These are phyloP conservation scores for Capsicum rhomboideum DNA, from an alignment of 257 asterid species.

Conservation along the genomic window DNA sequence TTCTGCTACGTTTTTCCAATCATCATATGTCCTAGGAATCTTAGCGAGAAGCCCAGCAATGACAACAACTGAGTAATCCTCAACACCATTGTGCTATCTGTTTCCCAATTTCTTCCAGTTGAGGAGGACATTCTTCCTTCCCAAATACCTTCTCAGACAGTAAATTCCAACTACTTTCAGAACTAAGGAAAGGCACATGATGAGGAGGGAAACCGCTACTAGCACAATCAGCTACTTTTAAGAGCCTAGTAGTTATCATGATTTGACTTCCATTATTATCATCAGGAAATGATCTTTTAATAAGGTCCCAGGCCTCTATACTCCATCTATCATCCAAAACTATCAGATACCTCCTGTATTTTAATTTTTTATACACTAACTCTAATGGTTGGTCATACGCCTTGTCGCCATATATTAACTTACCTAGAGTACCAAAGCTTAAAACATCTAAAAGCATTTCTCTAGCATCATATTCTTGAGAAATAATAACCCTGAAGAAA, in stretches of 20 bases:
- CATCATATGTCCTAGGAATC: background rate
- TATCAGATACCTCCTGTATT: background rate
- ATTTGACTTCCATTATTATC: conserved; percentile 13
- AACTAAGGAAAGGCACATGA: background rate
- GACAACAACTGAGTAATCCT: background rate
- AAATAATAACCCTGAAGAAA: conserved; percentile 3
- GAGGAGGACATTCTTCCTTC: background rate
- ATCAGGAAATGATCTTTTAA: conserved; percentile 6
- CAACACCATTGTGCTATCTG: conserved; percentile 1
- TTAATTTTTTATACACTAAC: background rate
- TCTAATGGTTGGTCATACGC: background rate
- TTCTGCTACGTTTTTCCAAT: background rate
- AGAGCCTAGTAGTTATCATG: conserved; percentile 11
- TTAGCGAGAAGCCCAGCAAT: conserved; percentile 3
- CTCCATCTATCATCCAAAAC: conserved; percentile 18
- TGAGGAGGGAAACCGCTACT: background rate
- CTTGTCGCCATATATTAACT: background rate
- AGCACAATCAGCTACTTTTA: background rate
- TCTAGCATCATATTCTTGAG: background rate
- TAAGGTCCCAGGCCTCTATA: background rate
- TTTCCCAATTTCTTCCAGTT: background rate
- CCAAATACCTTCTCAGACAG: background rate
- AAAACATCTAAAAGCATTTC: background rate
- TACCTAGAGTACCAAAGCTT: background rate
- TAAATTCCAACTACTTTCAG: conserved; percentile 1